Percentiles rank a stretch among this genome's conserved stretches.
Conservation (phyloP, 2,329 filamentous ascomycete genomes). For the Ceratocystis cacaofunesta region DNA sequence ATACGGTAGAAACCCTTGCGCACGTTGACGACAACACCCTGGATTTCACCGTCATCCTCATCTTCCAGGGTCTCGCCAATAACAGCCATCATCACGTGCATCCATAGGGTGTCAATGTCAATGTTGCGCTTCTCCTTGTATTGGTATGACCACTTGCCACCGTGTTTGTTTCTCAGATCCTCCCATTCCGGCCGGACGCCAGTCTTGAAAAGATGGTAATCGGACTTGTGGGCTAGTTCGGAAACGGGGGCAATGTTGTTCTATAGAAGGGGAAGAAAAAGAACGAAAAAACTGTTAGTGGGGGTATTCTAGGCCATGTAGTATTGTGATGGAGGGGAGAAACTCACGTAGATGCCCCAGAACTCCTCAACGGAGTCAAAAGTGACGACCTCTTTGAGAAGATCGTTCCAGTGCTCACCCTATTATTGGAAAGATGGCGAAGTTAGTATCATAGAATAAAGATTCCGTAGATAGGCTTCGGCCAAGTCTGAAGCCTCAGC, state of each 20-base stretch:
- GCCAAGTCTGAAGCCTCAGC: neutral
- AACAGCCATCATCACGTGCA: constrained; percentile 89
- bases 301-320: neutral
- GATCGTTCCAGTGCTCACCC: constrained; percentile 97
- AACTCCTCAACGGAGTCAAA: constrained; percentile 99
- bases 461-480: neutral
- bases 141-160: constrained; percentile 96
- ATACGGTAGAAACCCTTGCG: constrained; percentile 97
- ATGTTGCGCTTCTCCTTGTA: constrained; percentile 92
- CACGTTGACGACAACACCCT: constrained; percentile 98
- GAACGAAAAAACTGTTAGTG: neutral
- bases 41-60: constrained; percentile 89
- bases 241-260: constrained; percentile 98
- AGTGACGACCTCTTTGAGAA: constrained; percentile 95
- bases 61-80: constrained; percentile 97
- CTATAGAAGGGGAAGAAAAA: constrained; percentile 32
- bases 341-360: constrained; percentile 93
- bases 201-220: constrained; percentile 98
- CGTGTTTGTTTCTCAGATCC: constrained; percentile 95
- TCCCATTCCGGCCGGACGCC: constrained; percentile 98
- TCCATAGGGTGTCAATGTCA: constrained; percentile 89
- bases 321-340: neutral
- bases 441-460: neutral
- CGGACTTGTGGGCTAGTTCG: constrained; percentile 90
- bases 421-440: constrained; percentile 25